Base-by-base conservation (phyloP, 2,329 filamentous ascomycete species). In the Epichloe gansuensis region DNA sequence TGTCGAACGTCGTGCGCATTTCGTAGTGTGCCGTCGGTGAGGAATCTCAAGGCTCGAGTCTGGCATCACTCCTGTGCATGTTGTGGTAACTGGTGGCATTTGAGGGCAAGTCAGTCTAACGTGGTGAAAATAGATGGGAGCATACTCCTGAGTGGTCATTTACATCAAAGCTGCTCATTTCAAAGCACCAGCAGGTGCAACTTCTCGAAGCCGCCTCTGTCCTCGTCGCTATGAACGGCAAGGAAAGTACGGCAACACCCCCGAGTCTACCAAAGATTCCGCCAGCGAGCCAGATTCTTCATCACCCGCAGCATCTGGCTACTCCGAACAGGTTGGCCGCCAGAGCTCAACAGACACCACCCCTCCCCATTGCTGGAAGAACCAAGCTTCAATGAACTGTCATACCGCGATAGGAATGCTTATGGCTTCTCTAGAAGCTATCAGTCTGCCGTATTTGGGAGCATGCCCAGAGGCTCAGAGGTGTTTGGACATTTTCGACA, bases 171-270 rank as follows among this genome's bases (percentile, higher is more conserved):
- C 78, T 97, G 66, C 83, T 97, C 67, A 97, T 98, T 63, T 97
- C 91, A 62, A 98, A 98, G 78, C 93, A 98, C 70, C 93, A 98
- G 72, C 93, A 98, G 75, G 93, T 98, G 51, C 93, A 98, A 70
- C 80, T 98, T 55, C 80, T 98, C 55, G 93, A 98, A 72, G 93
- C 93, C 42, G 93, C 93, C 41, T 95, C 90, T n/a, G 93, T 97
- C 50, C 76, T 98, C 58, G 85, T 97, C 54, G 85, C 83, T 64
- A 97, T 98, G 91, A 96, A 83, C 65, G 71, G 66, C 59, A 69
- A 71, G 46, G 70, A 73, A 55, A 76, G 72, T 56, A 76, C 75
- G 47, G 73, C 77, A 42, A 83, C 81, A 4, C 78, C 83, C 81
- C 82, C 31, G 80, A 83, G 54, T 83, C 81, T 39, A 74, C 83